Conservation (phyloP, 805 yeast species). For the Middelhovenomyces tepae region DNA sequence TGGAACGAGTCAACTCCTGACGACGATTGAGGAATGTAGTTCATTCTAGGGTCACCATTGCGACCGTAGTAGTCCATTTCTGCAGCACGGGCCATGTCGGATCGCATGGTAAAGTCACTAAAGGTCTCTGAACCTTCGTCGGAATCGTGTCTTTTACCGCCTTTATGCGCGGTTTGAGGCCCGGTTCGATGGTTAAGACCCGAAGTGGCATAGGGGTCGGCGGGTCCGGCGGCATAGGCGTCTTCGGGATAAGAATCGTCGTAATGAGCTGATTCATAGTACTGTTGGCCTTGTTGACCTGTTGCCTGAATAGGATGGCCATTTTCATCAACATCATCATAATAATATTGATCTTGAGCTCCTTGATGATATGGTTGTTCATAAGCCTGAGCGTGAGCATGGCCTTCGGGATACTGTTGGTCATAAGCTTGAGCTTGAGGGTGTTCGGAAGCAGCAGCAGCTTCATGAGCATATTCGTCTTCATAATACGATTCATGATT, state of each 20-base stretch:
- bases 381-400: constrained; percentile 13
- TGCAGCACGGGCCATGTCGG: constrained; percentile 30
- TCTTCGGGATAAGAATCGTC: constrained; percentile 31
- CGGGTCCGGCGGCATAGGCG: constrained; percentile 34
- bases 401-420: constrained; percentile 13
- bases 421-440: constrained; percentile 20
- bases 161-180: constrained; percentile 20
- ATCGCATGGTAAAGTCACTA: constrained; percentile 35
- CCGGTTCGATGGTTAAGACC: constrained; percentile 29
- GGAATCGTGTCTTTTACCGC: constrained; percentile 16
- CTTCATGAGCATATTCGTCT: constrained; percentile 18
- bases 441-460: constrained; percentile 15
- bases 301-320: constrained; percentile 28
- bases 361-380: constrained; percentile 27
- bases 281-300: constrained; percentile 30
- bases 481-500: constrained; percentile 19
- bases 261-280: constrained; percentile 26
- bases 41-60: constrained; percentile 22
- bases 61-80: constrained; percentile 32
- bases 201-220: constrained; percentile 39
- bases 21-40: constrained; percentile 18
- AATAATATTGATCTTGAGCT: constrained; percentile 33
- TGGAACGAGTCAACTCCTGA: constrained; percentile 12
- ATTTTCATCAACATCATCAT: constrained; percentile 32
- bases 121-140: constrained; percentile 33